Base-by-base conservation (phyloP, 2,329 filamentous ascomycete genomes). In the Talaromyces albobiverticillius region DNA sequence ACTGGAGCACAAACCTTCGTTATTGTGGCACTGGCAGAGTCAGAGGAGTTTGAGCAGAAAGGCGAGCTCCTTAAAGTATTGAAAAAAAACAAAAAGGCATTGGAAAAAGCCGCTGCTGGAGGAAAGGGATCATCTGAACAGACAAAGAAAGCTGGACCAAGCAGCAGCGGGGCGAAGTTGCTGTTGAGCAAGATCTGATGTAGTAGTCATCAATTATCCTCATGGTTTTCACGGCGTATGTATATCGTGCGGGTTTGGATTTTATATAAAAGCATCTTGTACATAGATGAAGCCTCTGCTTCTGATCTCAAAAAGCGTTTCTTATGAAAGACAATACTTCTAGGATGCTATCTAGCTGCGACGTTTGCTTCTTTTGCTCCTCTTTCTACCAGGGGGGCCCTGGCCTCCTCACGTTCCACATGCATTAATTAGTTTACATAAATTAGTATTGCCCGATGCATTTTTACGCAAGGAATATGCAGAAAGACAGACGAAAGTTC, bases 1-100 rank as follows among this genome's bases (percentile, higher is more conserved):
- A 92, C 86, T 0, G 89, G 92, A 0, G 82, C 87, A 1, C 91
- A 90, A 62, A 89, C 89, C 1, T 97, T 96, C 63, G 89, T 95
- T 10, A 81, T 96, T 3, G 82, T 97, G 23, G 88, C 85, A 14
- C 75, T 97, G 60, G 72, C 92, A 4, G 93, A 97, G 73, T 82
- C 87, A 0, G 78, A 82, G 20, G 84, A 85, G 55, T 94, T 94
- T 64, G 78, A 77, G 23, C 79, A 84, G 62, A 84, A 80, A 63
- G 79, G 81, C 14, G 85, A 88, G 63, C 76, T 95, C 50, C 76
- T 85, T 66, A 84, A 85, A 69, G 82, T 78, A 13, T 74, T 96
- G 61, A 87, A 84, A 75, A 87, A 88, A 75, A 83, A 86, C 62
- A 89, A 84, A 77, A 86, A 87, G 74, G 74, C 76, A 57, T 75